Evolutionary conservation across 1,139 yeast species (phyloP), one percentile per base, ranked within the genome.

Genomic region (Casaregolazyma lundiana): DNA sequence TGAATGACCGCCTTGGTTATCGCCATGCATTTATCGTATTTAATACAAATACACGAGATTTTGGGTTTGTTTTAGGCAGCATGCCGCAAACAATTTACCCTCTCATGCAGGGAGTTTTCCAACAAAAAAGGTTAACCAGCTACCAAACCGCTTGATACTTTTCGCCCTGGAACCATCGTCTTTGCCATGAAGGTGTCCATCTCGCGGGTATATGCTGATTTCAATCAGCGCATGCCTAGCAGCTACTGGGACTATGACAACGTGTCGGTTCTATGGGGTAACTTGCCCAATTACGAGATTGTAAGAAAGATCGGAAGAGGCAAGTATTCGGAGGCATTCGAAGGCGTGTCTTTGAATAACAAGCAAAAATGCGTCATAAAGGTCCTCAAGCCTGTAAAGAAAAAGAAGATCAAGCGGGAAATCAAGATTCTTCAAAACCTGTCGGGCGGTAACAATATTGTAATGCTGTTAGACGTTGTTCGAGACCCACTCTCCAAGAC

Each of bases 321-420:
- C 44, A 92, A 92, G 70, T 94, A 94, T 68, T 86, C 96, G 6
- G 99, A 94, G 68, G 99, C 95, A 36, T 94, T 94, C 65, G 82
- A 81, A 53, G 95, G 94, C 29, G 70, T 82, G 32, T 84, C 83
- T 61, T 69, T 81, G 44, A 59, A 59, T 48, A 66, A 66, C 55
- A 57, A 59, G 48, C 66, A 61, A 35, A 62, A 64, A 43, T 73
- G 78, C 50, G 96, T 94, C 43, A 88, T 94, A 60, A 94, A 94
- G 65, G 97, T 92, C 54, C 77, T 94, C 60, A 94, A 94, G 66
- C 99, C 99, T 2, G 97, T 94, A 40, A 92, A 92, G 69, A 78
- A 94, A 68, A 92, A 92, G 76, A 94, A 94, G 73, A 92, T 94
- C 57, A 88, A 87, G 72, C 77, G 98, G 59, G 99, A 94, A 65